These are phyloP conservation scores for Escovopsis sp. DNA, from an alignment of 2,329 filamentous ascomycete species.

Conservation along the genomic window DNA sequence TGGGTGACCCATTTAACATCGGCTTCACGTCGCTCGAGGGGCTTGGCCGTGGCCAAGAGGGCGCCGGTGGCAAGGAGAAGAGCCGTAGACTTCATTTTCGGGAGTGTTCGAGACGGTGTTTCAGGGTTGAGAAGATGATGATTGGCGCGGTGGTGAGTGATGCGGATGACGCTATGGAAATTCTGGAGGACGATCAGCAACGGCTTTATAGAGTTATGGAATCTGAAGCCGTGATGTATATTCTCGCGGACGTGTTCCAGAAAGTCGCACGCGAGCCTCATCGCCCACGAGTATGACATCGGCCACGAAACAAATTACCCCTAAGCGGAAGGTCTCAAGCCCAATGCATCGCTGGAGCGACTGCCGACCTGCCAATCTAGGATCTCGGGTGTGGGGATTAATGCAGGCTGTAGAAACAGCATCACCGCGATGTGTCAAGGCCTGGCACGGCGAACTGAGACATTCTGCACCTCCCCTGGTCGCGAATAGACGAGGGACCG, in stretches of 20 bases:
- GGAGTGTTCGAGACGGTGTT: too few species aligned
- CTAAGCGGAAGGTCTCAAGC: too few species aligned
- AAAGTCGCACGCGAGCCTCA: too few species aligned
- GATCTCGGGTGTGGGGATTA: background rate
- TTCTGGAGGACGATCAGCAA: conserved; percentile 1
- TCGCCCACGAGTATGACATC: too few species aligned
- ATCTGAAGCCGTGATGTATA: background rate
- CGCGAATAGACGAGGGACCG: background rate
- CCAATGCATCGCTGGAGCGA: too few species aligned
- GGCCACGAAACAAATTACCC: too few species aligned
- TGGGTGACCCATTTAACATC: conserved; percentile 28
- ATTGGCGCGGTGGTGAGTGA: background rate
- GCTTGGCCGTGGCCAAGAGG: conserved; percentile 29
- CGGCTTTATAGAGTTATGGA: background rate
- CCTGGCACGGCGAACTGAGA: background rate
- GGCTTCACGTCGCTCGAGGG: conserved; percentile 26
- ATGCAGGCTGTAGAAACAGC: background rate
- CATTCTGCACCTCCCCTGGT: background rate
- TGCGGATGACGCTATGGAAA: background rate
- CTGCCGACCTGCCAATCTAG: background rate
- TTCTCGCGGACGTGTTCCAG: too few species aligned
- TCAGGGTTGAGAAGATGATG: background rate
- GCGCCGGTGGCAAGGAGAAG: conserved; percentile 31
- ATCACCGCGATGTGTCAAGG: background rate
- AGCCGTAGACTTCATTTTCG: conserved; percentile 36